Percentiles rank a stretch among this genome's conserved stretches.
Conservation (phyloP, 2,329 filamentous ascomycete species). For the Atkinsonella hypoxylon region DNA sequence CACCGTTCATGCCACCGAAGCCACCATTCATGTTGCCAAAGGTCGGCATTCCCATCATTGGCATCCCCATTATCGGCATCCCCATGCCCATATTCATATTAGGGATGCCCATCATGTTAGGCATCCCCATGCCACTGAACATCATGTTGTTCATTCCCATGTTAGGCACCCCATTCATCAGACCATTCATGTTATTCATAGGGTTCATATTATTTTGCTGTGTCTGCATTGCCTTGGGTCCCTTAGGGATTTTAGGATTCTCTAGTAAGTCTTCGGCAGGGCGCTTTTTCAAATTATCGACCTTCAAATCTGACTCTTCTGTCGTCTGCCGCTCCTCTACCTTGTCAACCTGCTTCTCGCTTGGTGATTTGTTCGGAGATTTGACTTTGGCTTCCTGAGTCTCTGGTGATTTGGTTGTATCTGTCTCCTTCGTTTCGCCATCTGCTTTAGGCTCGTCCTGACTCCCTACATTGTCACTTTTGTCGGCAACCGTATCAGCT, state of each 20-base stretch:
- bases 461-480: constrained; percentile 25
- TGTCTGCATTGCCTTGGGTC: constrained; percentile 52
- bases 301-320: constrained; percentile 18
- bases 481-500: constrained; percentile 20
- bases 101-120: constrained; percentile 29
- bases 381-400: constrained; percentile 13
- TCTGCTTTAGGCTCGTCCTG: background rate
- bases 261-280: constrained; percentile 61
- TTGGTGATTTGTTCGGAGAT: constrained; percentile 18
- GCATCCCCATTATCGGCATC: constrained; percentile 11
- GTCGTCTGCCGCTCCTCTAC: constrained; percentile 24
- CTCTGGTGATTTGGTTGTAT: constrained; percentile 22
- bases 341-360: constrained; percentile 20
- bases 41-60: constrained; percentile 24
- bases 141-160: constrained; percentile 1
- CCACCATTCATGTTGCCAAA: constrained; percentile 8
- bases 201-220: constrained; percentile 32
- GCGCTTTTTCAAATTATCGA: constrained; percentile 57
- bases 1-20: constrained; percentile 5
- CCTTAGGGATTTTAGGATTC: constrained; percentile 53
- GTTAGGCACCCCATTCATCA: constrained; percentile 12
- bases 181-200: constrained; percentile 25
- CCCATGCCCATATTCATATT: constrained; percentile 14
- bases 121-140: constrained; percentile 29
- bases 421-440: constrained; percentile 8